These are phyloP conservation scores for Penicillium chermesinum DNA, from an alignment of 495 filamentous ascomycete species.

Conservation along the genomic window DNA sequence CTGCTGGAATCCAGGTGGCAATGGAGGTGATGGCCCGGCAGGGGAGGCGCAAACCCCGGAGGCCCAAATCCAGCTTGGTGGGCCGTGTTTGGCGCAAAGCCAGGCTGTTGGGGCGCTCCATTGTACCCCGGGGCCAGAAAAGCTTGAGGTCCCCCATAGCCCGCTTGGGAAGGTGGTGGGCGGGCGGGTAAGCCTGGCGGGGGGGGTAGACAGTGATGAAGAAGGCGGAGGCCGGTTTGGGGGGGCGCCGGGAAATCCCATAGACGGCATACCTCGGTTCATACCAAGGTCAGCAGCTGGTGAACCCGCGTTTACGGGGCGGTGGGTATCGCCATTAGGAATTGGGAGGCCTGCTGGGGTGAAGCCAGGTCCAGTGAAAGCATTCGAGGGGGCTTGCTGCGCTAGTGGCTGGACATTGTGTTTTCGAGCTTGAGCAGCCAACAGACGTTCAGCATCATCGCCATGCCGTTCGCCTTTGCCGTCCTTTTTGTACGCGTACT, in stretches of 20 bases:
- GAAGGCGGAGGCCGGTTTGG: conserved; percentile 40
- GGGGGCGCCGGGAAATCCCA: conserved; percentile 35
- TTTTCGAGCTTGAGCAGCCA: conserved; percentile 88
- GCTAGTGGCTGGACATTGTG: conserved; percentile 79
- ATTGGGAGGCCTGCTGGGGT: conserved; percentile 47
- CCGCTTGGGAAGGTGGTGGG: conserved; percentile 71
- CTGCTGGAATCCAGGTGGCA: conserved; percentile 50
- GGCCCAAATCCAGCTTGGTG: conserved; percentile 54
- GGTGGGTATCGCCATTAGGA: conserved; percentile 47
- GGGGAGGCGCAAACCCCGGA: conserved; percentile 45
- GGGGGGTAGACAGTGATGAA: conserved; percentile 53
- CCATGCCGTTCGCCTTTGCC: conserved; percentile 96
- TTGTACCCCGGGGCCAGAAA: conserved; percentile 57
- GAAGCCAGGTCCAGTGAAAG: conserved; percentile 34
- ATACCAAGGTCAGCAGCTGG: conserved; percentile 27
- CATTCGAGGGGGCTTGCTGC: conserved; percentile 47
- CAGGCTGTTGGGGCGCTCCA: conserved; percentile 36
- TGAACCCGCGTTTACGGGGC: conserved; percentile 35
- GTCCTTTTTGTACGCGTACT: conserved; percentile 99
- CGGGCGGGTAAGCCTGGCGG: conserved; percentile 74
- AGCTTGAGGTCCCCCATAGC: conserved; percentile 70
- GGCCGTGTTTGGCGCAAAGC: conserved; percentile 37
- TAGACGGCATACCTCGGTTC: conserved; percentile 32
- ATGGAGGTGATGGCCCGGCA: conserved; percentile 33
- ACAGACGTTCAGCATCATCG: conserved; percentile 86